These are phyloP conservation scores for Urtica urens DNA, from an alignment of 306 rosid genomes.

Conservation along the genomic window DNA sequence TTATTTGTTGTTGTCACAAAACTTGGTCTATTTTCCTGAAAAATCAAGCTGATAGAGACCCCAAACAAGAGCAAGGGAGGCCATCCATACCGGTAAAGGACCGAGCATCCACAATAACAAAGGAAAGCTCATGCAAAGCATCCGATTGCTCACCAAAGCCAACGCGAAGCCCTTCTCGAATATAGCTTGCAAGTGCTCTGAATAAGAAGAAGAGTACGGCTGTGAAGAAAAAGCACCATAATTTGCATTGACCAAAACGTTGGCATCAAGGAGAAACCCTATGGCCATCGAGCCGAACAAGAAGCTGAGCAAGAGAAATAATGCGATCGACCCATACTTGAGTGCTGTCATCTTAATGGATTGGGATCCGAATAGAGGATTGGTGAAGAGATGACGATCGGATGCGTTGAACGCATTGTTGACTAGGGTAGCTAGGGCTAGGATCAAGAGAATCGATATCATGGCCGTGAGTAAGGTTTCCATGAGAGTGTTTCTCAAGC, in stretches of 20 bases:
- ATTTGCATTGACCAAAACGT: conserved; percentile 34
- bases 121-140: conserved; percentile 44
- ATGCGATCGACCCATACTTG: conserved; percentile 51
- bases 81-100: conserved; percentile 38
- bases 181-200: conserved; percentile 20
- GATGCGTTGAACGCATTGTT: conserved; percentile 41
- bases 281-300: conserved; percentile 59
- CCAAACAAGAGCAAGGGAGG: conserved; percentile 46
- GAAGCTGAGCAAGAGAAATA: conserved; percentile 50
- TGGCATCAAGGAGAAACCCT: conserved; percentile 48
- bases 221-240: conserved; percentile 9
- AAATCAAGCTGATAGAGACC: conserved; percentile 50
- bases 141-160: conserved; percentile 47
- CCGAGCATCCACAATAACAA: conserved; percentile 69
- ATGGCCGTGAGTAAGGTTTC: conserved; percentile 42
- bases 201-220: conserved; percentile 1
- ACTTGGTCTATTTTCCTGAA: conserved; percentile 20
- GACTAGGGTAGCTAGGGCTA: conserved; percentile 40
- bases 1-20: conserved; percentile 6
- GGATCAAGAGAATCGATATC: conserved; percentile 32
- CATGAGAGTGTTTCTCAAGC: conserved; percentile 72
- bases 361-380: conserved; percentile 32
- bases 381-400: conserved; percentile 26
- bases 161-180: conserved; percentile 54
- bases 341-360: conserved; percentile 27